Percentiles rank a stretch among this genome's conserved stretches.
Evolutionary conservation across 1,139 yeast genomes (phyloP).

Genomic region (Hanseniaspora gamundiae): DNA sequence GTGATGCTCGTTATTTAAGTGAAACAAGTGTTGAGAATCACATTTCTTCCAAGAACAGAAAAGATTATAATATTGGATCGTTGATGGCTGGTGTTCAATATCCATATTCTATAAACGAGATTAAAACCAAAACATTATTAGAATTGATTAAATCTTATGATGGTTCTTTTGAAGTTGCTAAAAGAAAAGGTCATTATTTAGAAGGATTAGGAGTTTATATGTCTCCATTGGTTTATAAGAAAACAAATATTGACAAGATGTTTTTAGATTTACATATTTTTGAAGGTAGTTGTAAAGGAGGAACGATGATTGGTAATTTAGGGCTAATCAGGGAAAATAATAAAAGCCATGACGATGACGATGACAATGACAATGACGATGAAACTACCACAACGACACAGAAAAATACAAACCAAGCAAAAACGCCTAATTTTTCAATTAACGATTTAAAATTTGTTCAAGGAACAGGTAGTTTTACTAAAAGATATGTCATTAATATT

Average conservation of each 20-base stretch:
- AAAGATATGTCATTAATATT: neutral
- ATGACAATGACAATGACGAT: neutral
- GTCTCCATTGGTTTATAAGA: conserved; percentile 12
- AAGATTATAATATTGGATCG: conserved; percentile 16
- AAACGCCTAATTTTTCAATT: neutral
- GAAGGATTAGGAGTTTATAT: conserved; percentile 16
- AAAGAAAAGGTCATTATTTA: conserved; percentile 12
- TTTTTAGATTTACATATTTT: conserved; percentile 11
- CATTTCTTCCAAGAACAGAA: no score
- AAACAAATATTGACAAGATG: conserved; percentile 14
- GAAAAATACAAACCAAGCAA: no score
- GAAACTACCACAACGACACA: no score
- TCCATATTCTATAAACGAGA: conserved; percentile 11
- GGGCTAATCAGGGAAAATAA: conserved; percentile 8
- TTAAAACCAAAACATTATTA: conserved; percentile 14
- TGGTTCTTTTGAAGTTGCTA: conserved; percentile 8
- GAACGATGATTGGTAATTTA: conserved; percentile 17
- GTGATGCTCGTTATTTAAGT: conserved; percentile 14
- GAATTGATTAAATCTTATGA: conserved; percentile 14
- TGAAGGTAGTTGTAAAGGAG: conserved; percentile 14
- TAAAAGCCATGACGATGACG: neutral
- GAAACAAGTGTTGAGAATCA: no score
- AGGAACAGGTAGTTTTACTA: conserved; percentile 1
- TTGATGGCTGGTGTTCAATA: conserved; percentile 18
- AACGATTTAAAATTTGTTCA: conserved; percentile 1